Conservation (phyloP, 2,329 filamentous ascomycete genomes). For the Trichoderma hamatum region DNA sequence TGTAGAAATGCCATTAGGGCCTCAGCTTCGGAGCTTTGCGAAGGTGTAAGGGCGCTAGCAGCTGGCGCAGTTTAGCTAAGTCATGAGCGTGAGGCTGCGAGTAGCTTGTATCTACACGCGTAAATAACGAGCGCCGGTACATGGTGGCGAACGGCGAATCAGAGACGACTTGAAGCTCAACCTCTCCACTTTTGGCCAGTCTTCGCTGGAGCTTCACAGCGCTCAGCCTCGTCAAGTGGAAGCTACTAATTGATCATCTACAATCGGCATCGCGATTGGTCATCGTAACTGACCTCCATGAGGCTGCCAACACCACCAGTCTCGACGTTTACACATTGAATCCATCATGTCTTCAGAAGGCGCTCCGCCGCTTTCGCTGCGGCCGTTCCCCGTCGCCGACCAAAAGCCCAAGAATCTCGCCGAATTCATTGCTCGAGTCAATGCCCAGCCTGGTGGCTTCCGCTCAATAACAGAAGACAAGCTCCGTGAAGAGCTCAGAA, state of each 20-base stretch:
- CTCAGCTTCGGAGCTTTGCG: constrained; percentile 13
- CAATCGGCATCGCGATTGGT: not conserved
- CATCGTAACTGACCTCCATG: not conserved
- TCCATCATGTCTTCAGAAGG: constrained; percentile 38
- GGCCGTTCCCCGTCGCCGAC: constrained; percentile 54
- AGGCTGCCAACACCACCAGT: not conserved
- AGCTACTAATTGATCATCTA: not conserved
- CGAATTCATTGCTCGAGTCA: constrained; percentile 78
- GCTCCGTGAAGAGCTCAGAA: constrained; percentile 68
- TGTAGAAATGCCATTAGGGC: not conserved
- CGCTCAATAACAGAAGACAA: constrained; percentile 75
- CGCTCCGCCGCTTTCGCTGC: constrained; percentile 43
- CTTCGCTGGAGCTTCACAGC: not conserved
- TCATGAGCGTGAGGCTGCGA: constrained; percentile 11
- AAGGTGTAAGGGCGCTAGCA: not conserved
- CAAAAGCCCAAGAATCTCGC: constrained; percentile 65
- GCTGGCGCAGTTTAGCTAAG: not conserved
- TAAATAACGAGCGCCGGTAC: not conserved
- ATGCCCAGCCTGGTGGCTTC: constrained; percentile 77
- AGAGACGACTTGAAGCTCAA: not conserved
- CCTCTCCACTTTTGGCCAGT: not conserved
- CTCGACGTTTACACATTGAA: not conserved
- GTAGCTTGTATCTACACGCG: not conserved
- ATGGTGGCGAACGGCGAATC: not conserved
- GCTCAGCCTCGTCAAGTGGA: constrained; percentile 22